phyloP scores from a whole-genome alignment of 192 early-diverging fungal species.

The Podila verticillata region DNA sequence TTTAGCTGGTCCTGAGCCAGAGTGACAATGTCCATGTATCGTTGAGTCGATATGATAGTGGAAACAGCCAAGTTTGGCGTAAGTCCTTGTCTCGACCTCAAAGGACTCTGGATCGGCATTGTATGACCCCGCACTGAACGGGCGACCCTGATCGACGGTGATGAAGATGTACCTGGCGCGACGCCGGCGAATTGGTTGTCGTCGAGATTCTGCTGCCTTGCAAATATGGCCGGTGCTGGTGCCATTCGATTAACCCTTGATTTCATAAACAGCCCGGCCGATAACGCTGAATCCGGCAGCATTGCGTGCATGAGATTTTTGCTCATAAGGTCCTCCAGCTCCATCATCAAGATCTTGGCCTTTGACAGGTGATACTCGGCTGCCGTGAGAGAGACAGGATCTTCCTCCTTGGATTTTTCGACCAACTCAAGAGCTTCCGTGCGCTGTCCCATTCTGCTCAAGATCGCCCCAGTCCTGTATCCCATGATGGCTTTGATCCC shows the following conservation, averaged over 20 bases:
- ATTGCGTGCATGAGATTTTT: slow-evolving; percentile 30
- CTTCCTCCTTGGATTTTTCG: slow-evolving; percentile 25
- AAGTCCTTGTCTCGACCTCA: background rate
- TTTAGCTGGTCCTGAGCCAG: slow-evolving; percentile 17
- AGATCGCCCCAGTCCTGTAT: slow-evolving; percentile 27
- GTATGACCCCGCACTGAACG: background rate
- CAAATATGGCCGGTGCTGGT: slow-evolving; percentile 2
- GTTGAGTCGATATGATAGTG: background rate
- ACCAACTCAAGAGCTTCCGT: slow-evolving; percentile 7
- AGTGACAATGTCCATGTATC: slow-evolving; percentile 3
- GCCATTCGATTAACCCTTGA: background rate
- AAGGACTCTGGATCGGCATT: background rate
- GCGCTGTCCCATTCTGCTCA: slow-evolving; percentile 14
- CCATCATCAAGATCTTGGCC: slow-evolving; percentile 29
- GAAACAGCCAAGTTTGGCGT: background rate
- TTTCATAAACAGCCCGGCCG: slow-evolving; percentile 28
- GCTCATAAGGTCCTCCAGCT: slow-evolving; percentile 35
- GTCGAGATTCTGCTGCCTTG: background rate
- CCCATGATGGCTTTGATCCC: slow-evolving; percentile 37
- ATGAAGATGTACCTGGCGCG: background rate
- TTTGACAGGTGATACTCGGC: slow-evolving; percentile 30
- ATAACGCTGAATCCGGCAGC: slow-evolving; percentile 36
- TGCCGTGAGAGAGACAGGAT: slow-evolving; percentile 8
- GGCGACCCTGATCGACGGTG: background rate
- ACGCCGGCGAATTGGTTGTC: background rate